Conservation (phyloP, 2,329 filamentous ascomycete genomes). For the Penicillium griseofulvum region DNA sequence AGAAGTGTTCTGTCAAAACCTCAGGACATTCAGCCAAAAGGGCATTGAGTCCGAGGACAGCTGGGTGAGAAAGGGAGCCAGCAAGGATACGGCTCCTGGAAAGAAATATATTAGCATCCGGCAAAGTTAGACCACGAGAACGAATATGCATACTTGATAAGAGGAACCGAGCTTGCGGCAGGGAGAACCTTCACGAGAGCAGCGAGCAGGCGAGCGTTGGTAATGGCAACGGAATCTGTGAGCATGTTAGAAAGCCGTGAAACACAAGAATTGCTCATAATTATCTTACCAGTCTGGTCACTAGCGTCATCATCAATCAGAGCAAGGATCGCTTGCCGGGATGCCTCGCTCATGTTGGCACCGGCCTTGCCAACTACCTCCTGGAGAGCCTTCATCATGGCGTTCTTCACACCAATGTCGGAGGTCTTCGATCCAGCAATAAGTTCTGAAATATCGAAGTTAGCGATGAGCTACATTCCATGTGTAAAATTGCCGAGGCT, state of each 20-base stretch:
- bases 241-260: constrained; percentile 21
- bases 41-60: constrained; percentile 83
- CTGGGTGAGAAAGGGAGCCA: constrained; percentile 70
- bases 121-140: background rate
- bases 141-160: constrained; percentile 53
- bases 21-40: constrained; percentile 77
- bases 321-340: constrained; percentile 77
- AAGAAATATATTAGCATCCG: constrained; percentile 36
- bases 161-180: constrained; percentile 60
- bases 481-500: constrained; percentile 6
- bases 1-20: constrained; percentile 65
- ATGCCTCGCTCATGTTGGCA: constrained; percentile 88
- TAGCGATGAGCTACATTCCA: background rate
- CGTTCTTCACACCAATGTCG: constrained; percentile 82
- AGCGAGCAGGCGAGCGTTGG: constrained; percentile 84
- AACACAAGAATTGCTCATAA: background rate
- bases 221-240: constrained; percentile 70
- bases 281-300: constrained; percentile 61
- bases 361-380: constrained; percentile 96
- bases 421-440: constrained; percentile 92
- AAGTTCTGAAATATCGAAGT: constrained; percentile 58
- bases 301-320: constrained; percentile 84
- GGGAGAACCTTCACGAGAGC: constrained; percentile 85
- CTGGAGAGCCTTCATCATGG: constrained; percentile 95
- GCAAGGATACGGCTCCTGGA: constrained; percentile 75